Evolutionary conservation across 768 basidiomycete genomes (phyloP).

Genomic region (Gelatoporia subvermispora): DNA sequence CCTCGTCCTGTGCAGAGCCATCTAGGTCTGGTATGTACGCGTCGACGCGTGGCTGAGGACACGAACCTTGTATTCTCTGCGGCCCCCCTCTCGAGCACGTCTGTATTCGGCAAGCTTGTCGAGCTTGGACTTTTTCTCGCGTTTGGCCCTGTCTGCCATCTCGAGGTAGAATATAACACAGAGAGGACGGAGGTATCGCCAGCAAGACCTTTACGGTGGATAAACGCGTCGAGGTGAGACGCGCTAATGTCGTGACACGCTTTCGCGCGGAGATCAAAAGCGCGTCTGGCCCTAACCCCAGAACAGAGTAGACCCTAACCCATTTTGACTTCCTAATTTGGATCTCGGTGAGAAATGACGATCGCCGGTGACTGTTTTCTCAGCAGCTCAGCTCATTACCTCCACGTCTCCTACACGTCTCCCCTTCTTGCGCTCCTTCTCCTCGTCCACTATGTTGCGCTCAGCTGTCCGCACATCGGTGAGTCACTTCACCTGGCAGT

Average conservation of each 20-base stretch:
- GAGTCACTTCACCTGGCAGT: slow-evolving; percentile 12
- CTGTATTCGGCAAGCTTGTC: slow-evolving; percentile 58
- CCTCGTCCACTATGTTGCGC: slow-evolving; percentile 38
- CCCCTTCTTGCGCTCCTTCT: neutral
- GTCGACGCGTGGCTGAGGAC: slow-evolving; percentile 16
- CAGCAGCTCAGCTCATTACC: slow-evolving; percentile 2
- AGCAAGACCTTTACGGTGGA: neutral
- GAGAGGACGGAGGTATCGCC: neutral
- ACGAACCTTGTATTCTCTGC: slow-evolving; percentile 53
- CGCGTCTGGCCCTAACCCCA: slow-evolving; percentile 7
- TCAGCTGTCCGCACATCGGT: slow-evolving; percentile 42
- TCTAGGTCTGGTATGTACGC: neutral
- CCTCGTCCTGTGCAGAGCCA: slow-evolving; percentile 31
- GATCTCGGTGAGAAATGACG: neutral
- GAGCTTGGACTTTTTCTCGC: slow-evolving; percentile 23
- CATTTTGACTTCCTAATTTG: neutral
- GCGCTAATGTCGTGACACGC: slow-evolving; percentile 21
- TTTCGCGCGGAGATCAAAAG: slow-evolving; percentile 25
- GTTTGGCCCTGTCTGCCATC: slow-evolving; percentile 25
- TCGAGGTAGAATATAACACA: neutral
- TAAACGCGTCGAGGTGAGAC: slow-evolving; percentile 4
- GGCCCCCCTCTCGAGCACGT: slow-evolving; percentile 54
- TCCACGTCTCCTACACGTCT: neutral
- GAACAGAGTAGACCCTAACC: neutral
- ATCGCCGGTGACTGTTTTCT: slow-evolving; percentile 1